These are phyloP conservation scores for Cardiospermum halicacabum DNA, from an alignment of 345 rosid species.

Conservation along the genomic window DNA sequence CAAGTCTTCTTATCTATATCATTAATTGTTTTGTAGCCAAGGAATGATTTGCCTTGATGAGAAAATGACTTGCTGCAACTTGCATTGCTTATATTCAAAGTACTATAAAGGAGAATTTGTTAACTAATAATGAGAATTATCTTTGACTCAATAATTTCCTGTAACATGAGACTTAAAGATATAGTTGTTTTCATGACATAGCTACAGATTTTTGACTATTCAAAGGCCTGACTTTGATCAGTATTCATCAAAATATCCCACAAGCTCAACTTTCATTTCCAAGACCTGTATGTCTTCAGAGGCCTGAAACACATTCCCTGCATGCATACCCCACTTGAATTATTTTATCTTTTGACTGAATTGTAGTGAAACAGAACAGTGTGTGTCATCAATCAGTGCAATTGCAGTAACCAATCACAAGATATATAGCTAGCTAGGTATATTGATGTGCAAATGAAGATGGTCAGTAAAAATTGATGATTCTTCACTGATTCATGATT, in stretches of 20 bases:
- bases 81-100: constrained; percentile 27
- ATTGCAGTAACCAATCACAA: neutral
- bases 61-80: constrained; percentile 22
- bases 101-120: constrained; percentile 13
- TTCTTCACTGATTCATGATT: neutral
- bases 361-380: neutral
- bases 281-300: neutral
- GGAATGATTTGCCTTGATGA: constrained; percentile 15
- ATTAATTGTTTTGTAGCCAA: neutral
- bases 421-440: neutral
- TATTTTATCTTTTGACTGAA: neutral
- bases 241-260: neutral
- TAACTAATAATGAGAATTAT: constrained; percentile 9
- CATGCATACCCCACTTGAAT: neutral
- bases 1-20: neutral
- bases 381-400: neutral
- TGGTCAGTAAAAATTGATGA: neutral
- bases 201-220: neutral
- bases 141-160: neutral
- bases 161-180: neutral
- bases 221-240: too few species aligned
- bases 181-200: constrained; percentile 6
- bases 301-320: neutral
- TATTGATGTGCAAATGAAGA: neutral
- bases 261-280: neutral